Evolutionary conservation across 371 early-diverging fungal genomes (phyloP).

Genomic region (Mortierella sp.): DNA sequence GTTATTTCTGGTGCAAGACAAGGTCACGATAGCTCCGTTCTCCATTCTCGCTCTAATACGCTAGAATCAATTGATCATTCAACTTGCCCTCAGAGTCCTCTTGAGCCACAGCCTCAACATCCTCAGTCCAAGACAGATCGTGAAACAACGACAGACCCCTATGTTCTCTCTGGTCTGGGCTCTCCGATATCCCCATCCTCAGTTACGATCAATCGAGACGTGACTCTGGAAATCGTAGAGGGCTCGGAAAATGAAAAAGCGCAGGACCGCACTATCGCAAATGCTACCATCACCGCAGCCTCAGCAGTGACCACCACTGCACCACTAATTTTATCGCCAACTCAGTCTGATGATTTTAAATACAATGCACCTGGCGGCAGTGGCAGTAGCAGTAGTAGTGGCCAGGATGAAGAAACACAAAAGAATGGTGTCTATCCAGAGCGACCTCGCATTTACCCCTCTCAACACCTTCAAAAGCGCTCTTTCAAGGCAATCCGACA

Average conservation of each 20-base stretch:
- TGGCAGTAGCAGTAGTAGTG: neutral
- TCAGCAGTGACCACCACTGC: constrained; percentile 3
- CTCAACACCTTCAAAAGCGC: constrained; percentile 12
- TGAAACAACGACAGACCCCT: constrained; percentile 18
- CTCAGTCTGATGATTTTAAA: neutral
- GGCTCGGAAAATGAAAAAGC: neutral
- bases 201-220: constrained; percentile 1
- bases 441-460: constrained; percentile 6
- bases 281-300: constrained; percentile 1
- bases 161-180: constrained; percentile 12
- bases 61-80: constrained; percentile 1
- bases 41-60: constrained; percentile 15
- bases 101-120: neutral
- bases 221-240: constrained; percentile 2
- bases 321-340: neutral
- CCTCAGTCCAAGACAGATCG: constrained; percentile 5
- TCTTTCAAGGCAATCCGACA: constrained; percentile 7
- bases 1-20: neutral
- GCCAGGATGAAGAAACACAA: neutral
- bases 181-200: constrained; percentile 12
- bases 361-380: neutral
- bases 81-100: neutral
- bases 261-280: neutral
- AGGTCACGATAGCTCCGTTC: constrained; percentile 1
- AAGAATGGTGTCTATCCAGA: constrained; percentile 4